These are phyloP conservation scores for Exophiala mesophila DNA, from an alignment of 2,329 filamentous ascomycete species.

Conservation along the genomic window DNA sequence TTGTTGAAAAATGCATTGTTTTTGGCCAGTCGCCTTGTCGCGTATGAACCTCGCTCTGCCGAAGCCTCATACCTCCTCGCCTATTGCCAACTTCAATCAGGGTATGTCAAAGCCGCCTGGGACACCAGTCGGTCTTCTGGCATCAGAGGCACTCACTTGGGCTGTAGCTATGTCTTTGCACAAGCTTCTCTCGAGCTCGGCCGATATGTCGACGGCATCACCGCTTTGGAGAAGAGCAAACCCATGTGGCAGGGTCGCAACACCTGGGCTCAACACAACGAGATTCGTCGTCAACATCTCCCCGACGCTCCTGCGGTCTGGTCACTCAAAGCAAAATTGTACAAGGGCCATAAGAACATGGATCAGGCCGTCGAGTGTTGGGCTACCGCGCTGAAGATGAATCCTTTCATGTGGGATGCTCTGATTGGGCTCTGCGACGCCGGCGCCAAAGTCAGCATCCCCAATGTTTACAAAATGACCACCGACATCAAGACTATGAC, in stretches of 20 bases:
- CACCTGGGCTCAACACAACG: slow-evolving; percentile 75
- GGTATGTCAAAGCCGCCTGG: slow-evolving; percentile 78
- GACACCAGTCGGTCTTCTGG: slow-evolving; percentile 71
- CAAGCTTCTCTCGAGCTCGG: slow-evolving; percentile 79
- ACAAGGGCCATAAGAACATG: slow-evolving; percentile 71
- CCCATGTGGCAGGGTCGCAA: slow-evolving; percentile 70
- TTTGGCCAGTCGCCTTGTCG: slow-evolving; percentile 78
- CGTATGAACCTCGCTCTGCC: slow-evolving; percentile 72
- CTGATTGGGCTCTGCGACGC: slow-evolving; percentile 84
- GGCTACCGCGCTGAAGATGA: slow-evolving; percentile 80
- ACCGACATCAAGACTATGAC: slow-evolving; percentile 56
- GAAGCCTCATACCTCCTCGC: slow-evolving; percentile 81
- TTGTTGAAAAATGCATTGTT: slow-evolving; percentile 87
- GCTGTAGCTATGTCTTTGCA: slow-evolving; percentile 87
- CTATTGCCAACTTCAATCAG: slow-evolving; percentile 76
- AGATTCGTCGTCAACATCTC: slow-evolving; percentile 65
- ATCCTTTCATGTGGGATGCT: slow-evolving; percentile 98
- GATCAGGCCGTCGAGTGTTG: slow-evolving; percentile 81
- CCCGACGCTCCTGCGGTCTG: slow-evolving; percentile 82
- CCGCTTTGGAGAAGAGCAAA: slow-evolving; percentile 76
- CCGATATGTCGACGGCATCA: slow-evolving; percentile 72
- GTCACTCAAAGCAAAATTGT: slow-evolving; percentile 81
- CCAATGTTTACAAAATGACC: slow-evolving; percentile 79
- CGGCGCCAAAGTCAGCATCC: slow-evolving; percentile 65
- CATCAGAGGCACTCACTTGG: slow-evolving; percentile 68